phyloP scores from a whole-genome alignment of 257 asterid species.

The Solanum peruvianum region DNA sequence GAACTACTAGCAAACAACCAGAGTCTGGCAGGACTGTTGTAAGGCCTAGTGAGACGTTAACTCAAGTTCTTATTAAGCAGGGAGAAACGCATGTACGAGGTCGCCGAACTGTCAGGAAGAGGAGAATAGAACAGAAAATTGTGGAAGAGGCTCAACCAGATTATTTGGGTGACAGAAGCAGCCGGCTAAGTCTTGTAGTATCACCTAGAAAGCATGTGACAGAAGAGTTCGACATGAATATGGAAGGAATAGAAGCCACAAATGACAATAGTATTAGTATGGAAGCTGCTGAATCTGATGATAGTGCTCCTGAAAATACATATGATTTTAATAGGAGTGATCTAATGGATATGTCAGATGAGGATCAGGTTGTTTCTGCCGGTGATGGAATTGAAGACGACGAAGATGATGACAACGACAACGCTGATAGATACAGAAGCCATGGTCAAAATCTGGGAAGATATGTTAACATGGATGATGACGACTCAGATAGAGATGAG shows the following conservation, averaged over 20 bases:
- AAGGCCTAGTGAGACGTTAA: constrained; percentile 35
- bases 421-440: not conserved
- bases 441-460: constrained; percentile 5
- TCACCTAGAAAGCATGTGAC: constrained; percentile 12
- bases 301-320: constrained; percentile 17
- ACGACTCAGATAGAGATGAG: constrained; percentile 21
- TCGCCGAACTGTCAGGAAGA: constrained; percentile 56
- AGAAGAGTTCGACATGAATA: constrained; percentile 12
- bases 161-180: constrained; percentile 10
- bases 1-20: constrained; percentile 17
- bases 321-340: constrained; percentile 27
- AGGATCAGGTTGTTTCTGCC: constrained; percentile 12
- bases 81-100: constrained; percentile 57
- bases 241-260: constrained; percentile 12
- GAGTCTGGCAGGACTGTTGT: constrained; percentile 27
- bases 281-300: constrained; percentile 49
- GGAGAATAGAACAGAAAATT: constrained; percentile 45
- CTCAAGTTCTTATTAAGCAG: constrained; percentile 51
- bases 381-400: constrained; percentile 22
- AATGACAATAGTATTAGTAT: constrained; percentile 35
- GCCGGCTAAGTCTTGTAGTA: constrained; percentile 14
- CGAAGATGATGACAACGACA: constrained; percentile 26
- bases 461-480: constrained; percentile 18
- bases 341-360: constrained; percentile 51
- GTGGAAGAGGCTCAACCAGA: constrained; percentile 24